Base-by-base conservation (phyloP, 805 yeast genomes). In the Komagataella pastoris region DNA sequence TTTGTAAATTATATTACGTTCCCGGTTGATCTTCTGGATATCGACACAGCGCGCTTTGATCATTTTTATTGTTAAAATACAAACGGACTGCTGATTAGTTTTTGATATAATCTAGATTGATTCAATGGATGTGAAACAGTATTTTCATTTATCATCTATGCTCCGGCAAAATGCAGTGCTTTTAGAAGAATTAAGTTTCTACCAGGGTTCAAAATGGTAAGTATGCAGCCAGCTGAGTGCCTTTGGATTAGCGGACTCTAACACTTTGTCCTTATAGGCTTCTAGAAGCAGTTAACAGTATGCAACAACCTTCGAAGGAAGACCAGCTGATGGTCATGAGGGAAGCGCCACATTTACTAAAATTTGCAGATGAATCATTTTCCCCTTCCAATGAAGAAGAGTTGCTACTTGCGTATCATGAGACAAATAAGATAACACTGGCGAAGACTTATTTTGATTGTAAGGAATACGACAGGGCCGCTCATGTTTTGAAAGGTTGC, bases 391-490 rank as follows among this genome's bases (percentile, higher is more conserved):
- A 46, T 19, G n/a, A 17, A 24, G 47, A 61, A 68, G 61, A 59
- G 18, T 61, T 59, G 49, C 55, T 59, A 40, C 49, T 58, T 6
- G 60, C 57, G 46, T 63, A 61, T 40, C 45, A 61, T 49, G 81
- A 80, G 52, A 59, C 64, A 49, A 74, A 76, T 53, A 66, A 68
- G 53, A 66, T 85, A 24, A 56, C 77, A 14, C 68, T 88, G 24
- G 97, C 91, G 1, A 78, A 80, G 51, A 64, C 85, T 0, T 82
- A 85, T 61, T 88, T 91, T 70, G 84, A 80, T 59, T 80, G 88
- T 60, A 82, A 85, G 58, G 98, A 93, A 65, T 91, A 83, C 61
- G 91, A 83, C 53, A 68, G 98, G 24, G 85, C 90, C 52, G 79
- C 85, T 3, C 70, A 72, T 57, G 73, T 73, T 12, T 67, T 93